A percentile compares a stretch with the other conserved stretches of the same genome.
Evolutionary conservation across 2,329 filamentous ascomycete species (phyloP).

Genomic region (Geosmithia morbida): DNA sequence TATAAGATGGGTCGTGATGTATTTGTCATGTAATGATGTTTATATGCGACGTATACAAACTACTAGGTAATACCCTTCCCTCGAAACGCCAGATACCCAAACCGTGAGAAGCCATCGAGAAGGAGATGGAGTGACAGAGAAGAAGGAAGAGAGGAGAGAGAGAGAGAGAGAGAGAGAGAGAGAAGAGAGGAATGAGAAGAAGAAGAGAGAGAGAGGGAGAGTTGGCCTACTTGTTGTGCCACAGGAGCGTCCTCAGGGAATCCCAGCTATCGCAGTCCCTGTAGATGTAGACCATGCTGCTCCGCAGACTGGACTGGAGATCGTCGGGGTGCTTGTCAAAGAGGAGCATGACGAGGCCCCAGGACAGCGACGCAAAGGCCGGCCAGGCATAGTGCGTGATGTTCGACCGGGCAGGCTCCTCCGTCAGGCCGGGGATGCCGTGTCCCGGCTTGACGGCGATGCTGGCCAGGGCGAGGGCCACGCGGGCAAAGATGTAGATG

Average conservation of each 20-base stretch:
- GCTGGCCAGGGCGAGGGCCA: constrained; percentile 71
- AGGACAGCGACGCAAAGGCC: constrained; percentile 78
- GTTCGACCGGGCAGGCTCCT: constrained; percentile 26
- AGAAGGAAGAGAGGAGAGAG: neutral
- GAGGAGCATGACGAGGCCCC: constrained; percentile 90
- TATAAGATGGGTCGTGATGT: neutral
- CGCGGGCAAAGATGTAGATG: constrained; percentile 92
- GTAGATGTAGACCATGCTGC: constrained; percentile 97
- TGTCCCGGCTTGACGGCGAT: constrained; percentile 57
- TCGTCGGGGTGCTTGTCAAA: constrained; percentile 87
- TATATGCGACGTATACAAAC: neutral
- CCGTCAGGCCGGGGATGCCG: constrained; percentile 33
- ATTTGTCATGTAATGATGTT: neutral
- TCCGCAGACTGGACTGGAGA: constrained; percentile 78
- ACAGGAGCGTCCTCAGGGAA: constrained; percentile 66
- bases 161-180: neutral
- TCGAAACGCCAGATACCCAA: neutral
- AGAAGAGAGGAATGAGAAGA: neutral
- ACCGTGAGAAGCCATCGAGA: too few species aligned
- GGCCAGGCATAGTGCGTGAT: constrained; percentile 74
- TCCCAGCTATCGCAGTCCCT: constrained; percentile 83
- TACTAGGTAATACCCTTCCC: neutral
- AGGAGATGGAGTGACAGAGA: too few species aligned
- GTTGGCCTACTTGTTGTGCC: constrained; percentile 57
- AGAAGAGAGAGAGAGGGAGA: too few species aligned